Conservation (phyloP, 2,329 filamentous ascomycete genomes). For the Aschersonia sp. region DNA sequence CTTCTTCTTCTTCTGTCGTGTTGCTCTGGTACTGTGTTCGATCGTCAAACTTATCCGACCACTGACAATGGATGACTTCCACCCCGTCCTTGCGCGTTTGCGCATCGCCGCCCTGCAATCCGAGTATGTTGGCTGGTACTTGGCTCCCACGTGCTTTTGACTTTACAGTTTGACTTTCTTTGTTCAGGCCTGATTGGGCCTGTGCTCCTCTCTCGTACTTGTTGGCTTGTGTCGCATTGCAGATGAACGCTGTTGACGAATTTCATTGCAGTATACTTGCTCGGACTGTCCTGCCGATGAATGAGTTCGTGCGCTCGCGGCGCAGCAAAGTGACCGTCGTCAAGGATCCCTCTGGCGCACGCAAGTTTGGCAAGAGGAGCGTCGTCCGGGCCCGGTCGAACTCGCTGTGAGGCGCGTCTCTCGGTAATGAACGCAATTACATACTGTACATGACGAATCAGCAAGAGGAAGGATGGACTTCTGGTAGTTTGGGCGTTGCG, state of each 20-base stretch:
- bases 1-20: no score
- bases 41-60: background rate
- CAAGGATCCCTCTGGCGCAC: constrained; percentile 6
- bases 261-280: constrained; percentile 2
- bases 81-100: constrained; percentile 26
- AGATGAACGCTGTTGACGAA: background rate
- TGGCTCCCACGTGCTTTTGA: no score
- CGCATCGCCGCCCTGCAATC: constrained; percentile 33
- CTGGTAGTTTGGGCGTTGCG: no score
- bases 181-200: no score
- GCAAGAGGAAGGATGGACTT: no score
- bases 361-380: constrained; percentile 10
- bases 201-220: no score
- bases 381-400: constrained; percentile 10
- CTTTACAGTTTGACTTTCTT: no score
- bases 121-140: constrained; percentile 20
- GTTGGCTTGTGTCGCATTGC: background rate
- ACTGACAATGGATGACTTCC: constrained; percentile 7
- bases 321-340: constrained; percentile 11
- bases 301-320: constrained; percentile 9
- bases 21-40: background rate
- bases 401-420: constrained; percentile 1
- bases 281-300: constrained; percentile 1
- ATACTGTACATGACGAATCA: no score
- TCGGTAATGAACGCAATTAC: no score